phyloP scores from a whole-genome alignment of 352 stramenopile species.

The Peronospora destructor region DNA sequence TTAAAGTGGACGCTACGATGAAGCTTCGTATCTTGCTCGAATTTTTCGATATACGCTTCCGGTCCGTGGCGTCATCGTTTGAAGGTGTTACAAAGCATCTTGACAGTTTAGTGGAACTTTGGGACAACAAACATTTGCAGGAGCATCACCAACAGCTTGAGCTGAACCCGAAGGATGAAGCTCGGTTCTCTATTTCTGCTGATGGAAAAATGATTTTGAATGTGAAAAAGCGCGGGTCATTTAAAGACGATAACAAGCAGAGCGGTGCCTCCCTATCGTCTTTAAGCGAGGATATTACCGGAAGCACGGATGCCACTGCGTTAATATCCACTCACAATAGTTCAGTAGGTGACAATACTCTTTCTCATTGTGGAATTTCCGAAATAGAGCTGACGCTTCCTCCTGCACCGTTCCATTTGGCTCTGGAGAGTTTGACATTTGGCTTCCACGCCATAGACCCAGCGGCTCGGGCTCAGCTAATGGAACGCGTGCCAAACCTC shows the following conservation, averaged over 20 bases:
- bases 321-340: slow-evolving; percentile 9
- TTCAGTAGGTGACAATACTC: slow-evolving; percentile 12
- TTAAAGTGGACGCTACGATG: slow-evolving; percentile 52
- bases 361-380: slow-evolving; percentile 1
- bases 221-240: slow-evolving; percentile 34
- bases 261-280: slow-evolving; percentile 1
- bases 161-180: slow-evolving; percentile 39
- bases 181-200: slow-evolving; percentile 40
- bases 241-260: slow-evolving; percentile 30
- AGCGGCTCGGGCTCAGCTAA: slow-evolving; percentile 44
- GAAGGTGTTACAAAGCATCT: slow-evolving; percentile 22
- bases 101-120: slow-evolving; percentile 30
- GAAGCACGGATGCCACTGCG: slow-evolving; percentile 9
- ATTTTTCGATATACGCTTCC: slow-evolving; percentile 45
- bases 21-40: slow-evolving; percentile 41
- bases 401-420: slow-evolving; percentile 42
- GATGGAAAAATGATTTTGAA: slow-evolving; percentile 40
- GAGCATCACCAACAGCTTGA: slow-evolving; percentile 29
- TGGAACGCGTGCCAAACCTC: slow-evolving; percentile 63
- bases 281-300: slow-evolving; percentile 13
- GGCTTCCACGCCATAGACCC: slow-evolving; percentile 63
- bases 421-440: slow-evolving; percentile 70
- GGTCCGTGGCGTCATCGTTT: slow-evolving; percentile 18
- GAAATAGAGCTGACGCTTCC: slow-evolving; percentile 31
- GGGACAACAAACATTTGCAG: slow-evolving; percentile 27